Percentiles rank a stretch among this genome's conserved stretches.
phyloP scores from a whole-genome alignment of 352 stramenopile genomes.

The Phytopythium litorale region DNA sequence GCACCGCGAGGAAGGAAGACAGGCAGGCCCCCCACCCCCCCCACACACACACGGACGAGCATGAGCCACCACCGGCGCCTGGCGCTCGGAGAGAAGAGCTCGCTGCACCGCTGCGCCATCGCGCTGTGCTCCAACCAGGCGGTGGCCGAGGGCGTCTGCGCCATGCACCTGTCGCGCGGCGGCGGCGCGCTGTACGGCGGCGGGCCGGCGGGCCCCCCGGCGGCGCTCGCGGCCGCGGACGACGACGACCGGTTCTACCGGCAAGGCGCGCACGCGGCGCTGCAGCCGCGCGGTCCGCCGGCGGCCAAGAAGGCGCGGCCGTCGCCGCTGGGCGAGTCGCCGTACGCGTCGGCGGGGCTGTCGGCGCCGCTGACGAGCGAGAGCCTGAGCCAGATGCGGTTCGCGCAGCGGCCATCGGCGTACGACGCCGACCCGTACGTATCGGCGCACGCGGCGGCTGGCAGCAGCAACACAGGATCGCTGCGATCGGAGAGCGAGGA shows the following conservation, averaged over 20 bases:
- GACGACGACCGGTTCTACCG: slow-evolving; percentile 54
- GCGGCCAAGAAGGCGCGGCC: slow-evolving; percentile 60
- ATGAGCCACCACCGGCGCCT: slow-evolving; percentile 13
- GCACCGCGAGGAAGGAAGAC: no score
- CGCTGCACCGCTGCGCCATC: slow-evolving; percentile 74
- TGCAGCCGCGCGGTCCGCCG: slow-evolving; percentile 45
- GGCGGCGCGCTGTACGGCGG: slow-evolving; percentile 6
- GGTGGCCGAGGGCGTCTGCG: slow-evolving; percentile 69
- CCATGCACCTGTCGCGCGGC: slow-evolving; percentile 63
- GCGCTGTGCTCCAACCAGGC: slow-evolving; percentile 75
- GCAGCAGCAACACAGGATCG: slow-evolving; percentile 58
- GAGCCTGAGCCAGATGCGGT: slow-evolving; percentile 59
- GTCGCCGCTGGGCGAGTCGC: slow-evolving; percentile 26
- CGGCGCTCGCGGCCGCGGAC: slow-evolving; percentile 12
- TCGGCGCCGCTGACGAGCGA: slow-evolving; percentile 38
- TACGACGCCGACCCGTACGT: slow-evolving; percentile 72
- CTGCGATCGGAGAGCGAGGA: slow-evolving; percentile 66
- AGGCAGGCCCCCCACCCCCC: neutral
- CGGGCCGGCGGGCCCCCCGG: slow-evolving; percentile 14
- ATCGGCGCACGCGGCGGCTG: slow-evolving; percentile 23
- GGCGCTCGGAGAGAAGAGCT: slow-evolving; percentile 29
- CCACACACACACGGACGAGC: neutral
- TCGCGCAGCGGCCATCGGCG: slow-evolving; percentile 33
- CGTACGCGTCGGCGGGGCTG: slow-evolving; percentile 6
- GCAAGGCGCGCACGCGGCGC: slow-evolving; percentile 36